phyloP scores from a whole-genome alignment of 441 rosid genomes.

The Populus tomentosa region DNA sequence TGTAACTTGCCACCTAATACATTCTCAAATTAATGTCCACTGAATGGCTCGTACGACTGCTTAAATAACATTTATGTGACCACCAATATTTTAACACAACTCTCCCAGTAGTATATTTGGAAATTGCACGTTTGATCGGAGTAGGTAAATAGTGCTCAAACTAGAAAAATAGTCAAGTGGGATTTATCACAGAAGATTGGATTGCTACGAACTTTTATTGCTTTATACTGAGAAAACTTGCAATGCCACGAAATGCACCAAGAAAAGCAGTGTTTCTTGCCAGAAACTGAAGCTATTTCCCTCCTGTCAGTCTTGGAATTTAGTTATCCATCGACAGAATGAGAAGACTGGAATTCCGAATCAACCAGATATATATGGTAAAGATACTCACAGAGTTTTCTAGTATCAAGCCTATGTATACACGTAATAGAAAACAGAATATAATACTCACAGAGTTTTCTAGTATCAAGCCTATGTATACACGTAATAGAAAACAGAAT shows the following conservation, averaged over 20 bases:
- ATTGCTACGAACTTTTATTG: not conserved
- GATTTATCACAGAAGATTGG: not conserved
- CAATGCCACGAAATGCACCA: not conserved
- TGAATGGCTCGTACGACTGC: not conserved
- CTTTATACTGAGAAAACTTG: not conserved
- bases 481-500: too few species aligned
- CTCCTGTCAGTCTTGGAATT: not conserved
- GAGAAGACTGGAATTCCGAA: too few species aligned
- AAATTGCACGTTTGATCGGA: not conserved
- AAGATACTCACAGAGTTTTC: too few species aligned
- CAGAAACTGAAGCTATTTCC: not conserved
- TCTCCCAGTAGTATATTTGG: not conserved
- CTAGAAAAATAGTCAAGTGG: not conserved
- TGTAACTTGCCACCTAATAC: slow-evolving; percentile 28
- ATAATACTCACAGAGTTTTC: too few species aligned
- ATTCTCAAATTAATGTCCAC: not conserved
- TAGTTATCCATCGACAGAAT: too few species aligned
- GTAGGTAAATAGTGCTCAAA: not conserved
- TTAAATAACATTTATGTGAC: slow-evolving; percentile 1
- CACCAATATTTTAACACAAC: not conserved
- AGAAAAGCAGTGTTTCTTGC: not conserved
- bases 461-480: too few species aligned
- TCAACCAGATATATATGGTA: too few species aligned
- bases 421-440: too few species aligned
- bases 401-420: too few species aligned